Percentiles rank a stretch among this genome's conserved stretches.
Evolutionary conservation across 768 basidiomycete genomes (phyloP).

Genomic region (Boletus vermiculosoides): DNA sequence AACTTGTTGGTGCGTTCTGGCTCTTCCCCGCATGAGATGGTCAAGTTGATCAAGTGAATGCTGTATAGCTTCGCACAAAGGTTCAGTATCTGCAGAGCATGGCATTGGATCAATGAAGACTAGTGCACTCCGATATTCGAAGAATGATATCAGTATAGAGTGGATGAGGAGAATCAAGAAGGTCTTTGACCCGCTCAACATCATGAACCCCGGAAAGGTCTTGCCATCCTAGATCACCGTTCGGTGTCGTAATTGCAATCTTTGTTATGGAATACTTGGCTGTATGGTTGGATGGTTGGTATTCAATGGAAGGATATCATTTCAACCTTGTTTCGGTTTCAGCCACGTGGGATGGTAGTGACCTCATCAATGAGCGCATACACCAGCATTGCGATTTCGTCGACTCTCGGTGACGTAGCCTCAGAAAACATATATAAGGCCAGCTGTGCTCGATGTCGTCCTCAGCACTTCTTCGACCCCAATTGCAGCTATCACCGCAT

Average conservation of each 20-base stretch:
- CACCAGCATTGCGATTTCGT: neutral
- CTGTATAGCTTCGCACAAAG: constrained; percentile 63
- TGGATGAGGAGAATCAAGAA: constrained; percentile 90
- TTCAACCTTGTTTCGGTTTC: neutral
- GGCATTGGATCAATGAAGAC: constrained; percentile 97
- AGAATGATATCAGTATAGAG: constrained; percentile 72
- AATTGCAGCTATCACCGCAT: neutral
- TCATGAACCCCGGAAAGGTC: constrained; percentile 93
- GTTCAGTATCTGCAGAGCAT: constrained; percentile 96
- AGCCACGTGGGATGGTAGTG: neutral
- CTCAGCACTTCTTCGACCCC: neutral
- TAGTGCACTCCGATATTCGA: constrained; percentile 85
- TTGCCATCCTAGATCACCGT: constrained; percentile 30
- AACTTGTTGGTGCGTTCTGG: constrained; percentile 68
- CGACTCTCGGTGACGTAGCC: constrained; percentile 9
- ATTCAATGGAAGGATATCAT: neutral
- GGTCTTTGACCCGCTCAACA: constrained; percentile 85
- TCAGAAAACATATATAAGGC: constrained; percentile 11
- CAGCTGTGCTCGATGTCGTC: neutral
- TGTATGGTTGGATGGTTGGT: neutral
- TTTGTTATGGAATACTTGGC: neutral
- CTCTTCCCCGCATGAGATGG: neutral
- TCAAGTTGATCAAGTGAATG: constrained; percentile 2
- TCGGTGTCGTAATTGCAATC: neutral
- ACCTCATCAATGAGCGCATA: constrained; percentile 10